Evolutionary conservation across 768 basidiomycete species (phyloP), one percentile per base, ranked within the genome.

Genomic region (Multifurca ochricompacta): DNA sequence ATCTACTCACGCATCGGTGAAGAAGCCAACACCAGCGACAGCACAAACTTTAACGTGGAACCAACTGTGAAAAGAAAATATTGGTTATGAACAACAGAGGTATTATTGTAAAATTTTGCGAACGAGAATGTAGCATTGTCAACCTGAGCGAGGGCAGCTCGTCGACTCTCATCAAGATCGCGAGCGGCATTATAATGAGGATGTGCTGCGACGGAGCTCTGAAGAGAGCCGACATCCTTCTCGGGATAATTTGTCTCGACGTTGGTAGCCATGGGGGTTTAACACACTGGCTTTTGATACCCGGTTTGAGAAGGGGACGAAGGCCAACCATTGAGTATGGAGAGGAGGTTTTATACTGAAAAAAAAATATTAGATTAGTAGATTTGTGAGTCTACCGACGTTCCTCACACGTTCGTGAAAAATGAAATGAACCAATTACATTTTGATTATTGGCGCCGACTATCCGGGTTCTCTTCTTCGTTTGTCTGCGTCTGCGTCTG

Each of bases 91-190:
- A 40, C 6, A 9, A 28, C 1, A 5, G 16, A 3, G 1, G 0
- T 30, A 48, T 16, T 7, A 28, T 21, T 1, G 9, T 28, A 6
- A 7, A 8, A 53, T 43, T n/a, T n/a, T 8, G 64, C 84, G 50
- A 66, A 88, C 86, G 83, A 83, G 70, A 94, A 94, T 40, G 75
- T 73, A 39, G 92, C 92, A 57, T 87, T 83, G 70, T 95, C 92
- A 56, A 95, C 79, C 67, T 94, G 89, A 11, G 83, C 78, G 37
- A 96, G 77, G 30, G 93, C 91, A 32, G 81, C 82, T 16, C 87
- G 78, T 58, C 92, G 81, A 46, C 82, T 79, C 66, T 86, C 81
- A 65, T 86, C 83, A 40, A 88, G 77, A 18, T 66, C 47, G 11
- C 21, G 53, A 36, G 37, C 58, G 2, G 39, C 45, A 13, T 1